Percentiles rank a stretch among this genome's conserved stretches.
These are phyloP conservation scores for Candida endomychidarum DNA, from an alignment of 805 yeast species.

Conservation along the genomic window DNA sequence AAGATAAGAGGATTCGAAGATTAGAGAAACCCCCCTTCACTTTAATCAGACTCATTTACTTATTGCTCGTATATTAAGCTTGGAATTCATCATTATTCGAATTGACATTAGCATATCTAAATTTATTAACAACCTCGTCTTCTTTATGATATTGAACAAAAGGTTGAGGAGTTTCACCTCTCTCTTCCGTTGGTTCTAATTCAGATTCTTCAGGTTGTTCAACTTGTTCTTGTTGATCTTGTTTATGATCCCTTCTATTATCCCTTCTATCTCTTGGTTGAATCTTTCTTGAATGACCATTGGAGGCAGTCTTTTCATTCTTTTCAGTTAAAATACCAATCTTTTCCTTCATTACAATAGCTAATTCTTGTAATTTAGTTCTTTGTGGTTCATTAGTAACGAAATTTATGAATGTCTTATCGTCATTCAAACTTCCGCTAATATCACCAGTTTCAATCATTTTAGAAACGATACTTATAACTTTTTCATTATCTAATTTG, in stretches of 20 bases:
- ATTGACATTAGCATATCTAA: slow-evolving; percentile 46
- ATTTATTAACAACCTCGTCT: slow-evolving; percentile 38
- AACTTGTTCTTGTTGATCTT: slow-evolving; percentile 32
- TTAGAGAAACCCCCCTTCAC: too few relatives aligned
- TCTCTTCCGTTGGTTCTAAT: slow-evolving; percentile 19
- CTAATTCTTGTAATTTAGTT: slow-evolving; percentile 83
- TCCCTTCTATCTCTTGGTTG: slow-evolving; percentile 33
- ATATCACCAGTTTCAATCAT: slow-evolving; percentile 80
- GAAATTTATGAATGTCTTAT: slow-evolving; percentile 63
- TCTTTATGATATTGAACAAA: slow-evolving; percentile 18
- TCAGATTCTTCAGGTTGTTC: slow-evolving; percentile 25
- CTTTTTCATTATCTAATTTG: slow-evolving; percentile 55
- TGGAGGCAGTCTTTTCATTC: slow-evolving; percentile 79
- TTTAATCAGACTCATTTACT: too few relatives aligned
- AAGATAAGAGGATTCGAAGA: background rate
- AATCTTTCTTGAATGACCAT: slow-evolving; percentile 57
- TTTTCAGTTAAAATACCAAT: slow-evolving; percentile 75
- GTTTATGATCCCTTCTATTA: slow-evolving; percentile 19
- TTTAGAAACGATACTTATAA: slow-evolving; percentile 64
- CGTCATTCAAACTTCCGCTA: slow-evolving; percentile 73
- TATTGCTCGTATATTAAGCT: slow-evolving; percentile 15
- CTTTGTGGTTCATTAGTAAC: slow-evolving; percentile 71
- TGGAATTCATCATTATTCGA: slow-evolving; percentile 46
- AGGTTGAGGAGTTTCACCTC: slow-evolving; percentile 9
- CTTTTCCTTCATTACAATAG: slow-evolving; percentile 80